Evolutionary conservation across 176 grass and related monocot species (phyloP), one percentile per base, ranked within the genome.

Genomic region (Themeda triandra): DNA sequence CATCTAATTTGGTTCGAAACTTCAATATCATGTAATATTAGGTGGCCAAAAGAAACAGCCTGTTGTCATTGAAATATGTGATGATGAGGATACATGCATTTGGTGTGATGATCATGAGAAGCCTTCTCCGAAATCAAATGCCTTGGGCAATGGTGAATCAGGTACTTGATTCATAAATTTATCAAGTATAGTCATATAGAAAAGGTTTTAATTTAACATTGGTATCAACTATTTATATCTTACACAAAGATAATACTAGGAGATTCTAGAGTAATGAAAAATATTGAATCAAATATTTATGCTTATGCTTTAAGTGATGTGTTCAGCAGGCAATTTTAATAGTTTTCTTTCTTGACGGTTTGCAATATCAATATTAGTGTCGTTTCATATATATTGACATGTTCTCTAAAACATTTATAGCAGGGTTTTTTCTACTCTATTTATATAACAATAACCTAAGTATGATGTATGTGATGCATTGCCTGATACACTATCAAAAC

Each of bases 1-100:
- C 24, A 48, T 21, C 40, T 67, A 10, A 19, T 80, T 67, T 25
- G 1, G 27, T 39, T 49, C 23, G 49, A 33, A 48, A 31, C 24
- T 36, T 68, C 53, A 56, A 10, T 56, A 21, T 56, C 13, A 12
- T 25, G 1, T 80, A 14, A 27, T 67, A 64, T 25, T 41, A 80
- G 78, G 78, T 29, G 23, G 11, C 5, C 3, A 8, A 49, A 49
- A 66, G 77, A 80, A 80, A 68, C 29, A 80, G 7, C 28, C 63
- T 36, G 42, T 25, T 68, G 12, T 67, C 45, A 68, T 80, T 51
- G 78, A 80, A 80, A 51, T 80, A 8, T 24, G 18, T 68, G 63
- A 80, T 53, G 63, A 68, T 25, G 64, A 68, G 21, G 78, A 80
- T 67, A 25, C 29, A 69, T 53, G 44, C 11, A 53, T 80, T 30